Evolutionary conservation across 1,139 yeast genomes (phyloP).

Genomic region (Barnettozyma hawaiiensis): DNA sequence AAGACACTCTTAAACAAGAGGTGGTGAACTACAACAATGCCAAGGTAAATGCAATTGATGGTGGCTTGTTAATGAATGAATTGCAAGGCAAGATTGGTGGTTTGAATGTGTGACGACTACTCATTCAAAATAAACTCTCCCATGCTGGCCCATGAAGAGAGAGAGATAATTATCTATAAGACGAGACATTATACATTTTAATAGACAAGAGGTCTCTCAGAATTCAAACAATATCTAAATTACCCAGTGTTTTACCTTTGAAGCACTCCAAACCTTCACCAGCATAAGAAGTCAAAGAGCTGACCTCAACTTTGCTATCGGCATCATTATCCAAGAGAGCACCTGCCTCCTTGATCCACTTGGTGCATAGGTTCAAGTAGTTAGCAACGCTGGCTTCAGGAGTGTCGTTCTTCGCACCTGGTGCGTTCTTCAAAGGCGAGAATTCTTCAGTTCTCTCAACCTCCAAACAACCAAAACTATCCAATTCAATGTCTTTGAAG

Average conservation of each 20-base stretch:
- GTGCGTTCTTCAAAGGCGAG: slow-evolving; percentile 90
- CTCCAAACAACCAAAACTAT: slow-evolving; percentile 87
- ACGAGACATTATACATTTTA: neutral
- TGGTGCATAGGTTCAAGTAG: slow-evolving; percentile 62
- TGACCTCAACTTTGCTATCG: slow-evolving; percentile 69
- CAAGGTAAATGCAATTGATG: slow-evolving; percentile 7
- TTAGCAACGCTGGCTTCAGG: slow-evolving; percentile 77
- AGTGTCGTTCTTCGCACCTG: slow-evolving; percentile 74
- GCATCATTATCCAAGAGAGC: slow-evolving; percentile 45
- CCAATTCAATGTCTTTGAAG: slow-evolving; percentile 69
- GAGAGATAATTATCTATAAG: neutral
- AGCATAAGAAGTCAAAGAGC: slow-evolving; percentile 65
- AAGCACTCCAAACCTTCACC: slow-evolving; percentile 78
- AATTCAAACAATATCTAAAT: slow-evolving; percentile 24
- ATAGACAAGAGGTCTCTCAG: neutral
- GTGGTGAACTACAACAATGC: slow-evolving; percentile 11
- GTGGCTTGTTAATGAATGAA: slow-evolving; percentile 14
- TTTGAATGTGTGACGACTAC: slow-evolving; percentile 2
- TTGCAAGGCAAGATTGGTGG: slow-evolving; percentile 5
- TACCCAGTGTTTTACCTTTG: slow-evolving; percentile 44
- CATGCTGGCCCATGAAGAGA: slow-evolving; percentile 8
- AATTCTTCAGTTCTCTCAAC: slow-evolving; percentile 83
- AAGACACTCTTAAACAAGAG: neutral
- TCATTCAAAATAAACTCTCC: neutral
- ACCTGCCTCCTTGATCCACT: slow-evolving; percentile 70